A percentile compares a stretch with the other conserved stretches of the same genome.
Conservation (phyloP, 2,329 filamentous ascomycete species). For the Stromatinia cepivora region DNA sequence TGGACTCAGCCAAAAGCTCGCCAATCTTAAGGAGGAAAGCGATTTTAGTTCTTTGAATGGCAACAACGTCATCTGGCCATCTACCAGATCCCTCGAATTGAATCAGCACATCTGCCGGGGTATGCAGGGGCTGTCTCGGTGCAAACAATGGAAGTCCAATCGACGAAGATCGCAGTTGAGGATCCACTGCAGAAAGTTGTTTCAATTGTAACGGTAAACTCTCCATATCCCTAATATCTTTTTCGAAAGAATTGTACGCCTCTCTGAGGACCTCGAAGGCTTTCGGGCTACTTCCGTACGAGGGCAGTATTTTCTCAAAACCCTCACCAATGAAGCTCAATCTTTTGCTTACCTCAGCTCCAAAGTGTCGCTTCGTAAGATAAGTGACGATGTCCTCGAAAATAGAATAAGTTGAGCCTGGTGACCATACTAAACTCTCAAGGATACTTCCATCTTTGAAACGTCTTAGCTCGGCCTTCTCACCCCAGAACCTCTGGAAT, state of each 20-base stretch:
- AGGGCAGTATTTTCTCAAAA: conserved; percentile 48
- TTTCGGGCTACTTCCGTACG: conserved; percentile 42
- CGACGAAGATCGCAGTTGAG: conserved; percentile 74
- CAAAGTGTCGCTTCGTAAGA: conserved; percentile 68
- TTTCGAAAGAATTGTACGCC: conserved; percentile 72
- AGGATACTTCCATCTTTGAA: conserved; percentile 95
- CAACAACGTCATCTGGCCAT: conserved; percentile 89
- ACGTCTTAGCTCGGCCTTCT: conserved; percentile 85
- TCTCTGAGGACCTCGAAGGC: conserved; percentile 69
- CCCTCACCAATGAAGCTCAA: conserved; percentile 48
- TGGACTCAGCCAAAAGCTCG: conserved; percentile 62
- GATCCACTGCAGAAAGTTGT: conserved; percentile 71
- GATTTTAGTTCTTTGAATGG: conserved; percentile 91
- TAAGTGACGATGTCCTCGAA: conserved; percentile 79
- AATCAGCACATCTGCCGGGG: conserved; percentile 75
- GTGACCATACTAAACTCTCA: conserved; percentile 87
- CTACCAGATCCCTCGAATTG: conserved; percentile 91
- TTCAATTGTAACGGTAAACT: conserved; percentile 85
- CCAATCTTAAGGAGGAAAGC: conserved; percentile 74
- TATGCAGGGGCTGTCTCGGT: conserved; percentile 43
- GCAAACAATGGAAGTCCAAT: conserved; percentile 53
- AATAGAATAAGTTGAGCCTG: conserved; percentile 60
- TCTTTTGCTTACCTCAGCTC: conserved; percentile 48
- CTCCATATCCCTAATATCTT: conserved; percentile 73
- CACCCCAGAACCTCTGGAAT: conserved; percentile 93